Evolutionary conservation across 2,329 filamentous ascomycete species (phyloP), one percentile per base, ranked within the genome.

Genomic region (Fusarium palustre): DNA sequence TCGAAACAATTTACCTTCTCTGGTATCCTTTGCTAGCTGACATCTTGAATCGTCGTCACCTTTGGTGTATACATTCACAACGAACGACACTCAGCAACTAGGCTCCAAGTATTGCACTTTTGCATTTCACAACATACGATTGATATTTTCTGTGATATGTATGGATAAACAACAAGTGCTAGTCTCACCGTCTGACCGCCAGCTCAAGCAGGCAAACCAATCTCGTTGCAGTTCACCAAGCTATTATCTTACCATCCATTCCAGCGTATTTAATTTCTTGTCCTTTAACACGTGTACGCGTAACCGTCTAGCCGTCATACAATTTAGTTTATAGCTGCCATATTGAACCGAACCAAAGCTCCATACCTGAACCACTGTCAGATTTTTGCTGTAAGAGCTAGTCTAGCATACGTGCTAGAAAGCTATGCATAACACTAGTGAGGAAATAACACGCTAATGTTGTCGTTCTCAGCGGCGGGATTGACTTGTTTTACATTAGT

Each of bases 211-310:
- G 12, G 9, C 33, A 39, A 41, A 18, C 34, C 48, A 52, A 52
- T 52, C 48, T 52, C 7, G 11, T 41, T 16, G 38, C 25, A 38
- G 28, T n/a, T 15, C 50, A 57, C 7, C 8, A 31, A 45, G 25
- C 61, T 54, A 60, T 47, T 54, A 43, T 65, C 60, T 66, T 65
- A 65, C 62, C 62, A 66, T 7, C 62, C 62, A 54, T 42, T 54
- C 25, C 33, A 60, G 20, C 8, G 11, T 33, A 13, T 34, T 30
- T n/a, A 25, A 42, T 49, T 49, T n/a, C 36, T 64, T 39, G 33
- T 25, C 8, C 15, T 41, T 28, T 30, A 18, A 54, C 54, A 65
- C 47, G 54, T 55, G 61, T 54, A 60, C 61, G 47, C 54, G 61
- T 60, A 60, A 33, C 18, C 25, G 13, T 18, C 30, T 60, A 55